These are phyloP conservation scores for Syzygium grande DNA, from an alignment of 345 rosid species.

Conservation along the genomic window DNA sequence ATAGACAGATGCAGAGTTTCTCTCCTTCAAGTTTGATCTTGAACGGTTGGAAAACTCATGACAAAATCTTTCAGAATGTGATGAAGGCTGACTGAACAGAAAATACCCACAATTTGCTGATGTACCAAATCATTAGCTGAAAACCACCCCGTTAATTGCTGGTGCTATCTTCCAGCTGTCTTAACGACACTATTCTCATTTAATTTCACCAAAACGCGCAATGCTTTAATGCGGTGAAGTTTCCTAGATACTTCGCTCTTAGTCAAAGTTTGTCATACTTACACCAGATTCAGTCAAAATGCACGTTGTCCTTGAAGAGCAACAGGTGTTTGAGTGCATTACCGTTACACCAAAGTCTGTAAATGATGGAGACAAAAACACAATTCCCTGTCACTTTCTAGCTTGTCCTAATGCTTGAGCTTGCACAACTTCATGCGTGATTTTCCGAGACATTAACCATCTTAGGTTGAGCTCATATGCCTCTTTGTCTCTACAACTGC, in stretches of 20 bases:
- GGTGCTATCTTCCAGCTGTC: neutral
- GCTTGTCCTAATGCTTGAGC: neutral
- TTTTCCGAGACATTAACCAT: neutral
- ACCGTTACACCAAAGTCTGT: neutral
- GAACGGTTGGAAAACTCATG: neutral
- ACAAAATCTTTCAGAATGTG: neutral
- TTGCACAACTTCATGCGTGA: neutral
- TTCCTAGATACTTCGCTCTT: neutral
- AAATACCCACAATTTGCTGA: neutral
- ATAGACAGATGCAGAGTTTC: neutral
- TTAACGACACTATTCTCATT: neutral
- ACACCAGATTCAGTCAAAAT: neutral
- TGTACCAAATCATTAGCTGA: neutral
- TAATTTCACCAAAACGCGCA: neutral
- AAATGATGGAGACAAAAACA: neutral
- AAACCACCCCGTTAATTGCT: neutral
- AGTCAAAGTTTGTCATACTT: neutral
- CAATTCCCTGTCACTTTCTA: neutral
- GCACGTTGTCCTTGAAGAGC: neutral
- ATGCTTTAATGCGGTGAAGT: neutral
- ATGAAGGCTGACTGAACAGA: neutral
- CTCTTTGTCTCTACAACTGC: neutral
- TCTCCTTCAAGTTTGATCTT: neutral
- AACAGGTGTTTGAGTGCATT: accelerated
- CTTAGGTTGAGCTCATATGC: neutral